Conservation (phyloP, 208 protist species). For the Leishmania gerbilli region DNA sequence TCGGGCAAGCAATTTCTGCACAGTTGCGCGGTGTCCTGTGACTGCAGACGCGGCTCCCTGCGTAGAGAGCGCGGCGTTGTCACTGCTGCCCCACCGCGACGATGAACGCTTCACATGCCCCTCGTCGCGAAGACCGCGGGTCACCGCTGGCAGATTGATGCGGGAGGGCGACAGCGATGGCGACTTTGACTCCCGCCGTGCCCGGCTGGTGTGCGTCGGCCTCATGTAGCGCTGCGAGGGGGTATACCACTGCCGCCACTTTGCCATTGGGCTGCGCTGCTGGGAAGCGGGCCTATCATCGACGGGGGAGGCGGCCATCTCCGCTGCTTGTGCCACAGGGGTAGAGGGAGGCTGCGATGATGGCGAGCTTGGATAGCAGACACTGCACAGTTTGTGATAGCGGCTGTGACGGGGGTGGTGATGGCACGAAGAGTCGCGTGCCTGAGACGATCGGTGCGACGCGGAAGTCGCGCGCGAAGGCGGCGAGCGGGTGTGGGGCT, state of each 20-base stretch:
- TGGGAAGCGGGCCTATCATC: neutral
- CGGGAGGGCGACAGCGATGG: neutral
- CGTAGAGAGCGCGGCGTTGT: neutral
- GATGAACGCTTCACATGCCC: neutral
- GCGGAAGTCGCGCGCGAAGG: neutral
- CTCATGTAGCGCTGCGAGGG: constrained; percentile 27
- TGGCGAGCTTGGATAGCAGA: neutral
- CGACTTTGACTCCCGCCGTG: constrained; percentile 15
- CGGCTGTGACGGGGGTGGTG: neutral
- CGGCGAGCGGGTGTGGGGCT: neutral
- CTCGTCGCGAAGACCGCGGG: too few relatives aligned
- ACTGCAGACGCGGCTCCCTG: neutral
- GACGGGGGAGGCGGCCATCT: neutral
- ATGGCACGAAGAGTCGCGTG: neutral
- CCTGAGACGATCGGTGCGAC: neutral
- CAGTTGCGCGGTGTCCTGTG: neutral
- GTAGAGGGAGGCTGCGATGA: neutral
- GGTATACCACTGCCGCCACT: constrained; percentile 4
- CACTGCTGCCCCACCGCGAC: neutral
- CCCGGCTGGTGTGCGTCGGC: constrained; percentile 33
- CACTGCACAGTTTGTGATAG: constrained; percentile 3
- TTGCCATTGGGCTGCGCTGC: neutral
- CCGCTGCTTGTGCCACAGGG: neutral
- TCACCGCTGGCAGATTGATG: neutral
- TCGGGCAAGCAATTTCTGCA: constrained; percentile 13